Base-by-base conservation (phyloP, 2,329 filamentous ascomycete genomes). In the Fusarium bactridioides region DNA sequence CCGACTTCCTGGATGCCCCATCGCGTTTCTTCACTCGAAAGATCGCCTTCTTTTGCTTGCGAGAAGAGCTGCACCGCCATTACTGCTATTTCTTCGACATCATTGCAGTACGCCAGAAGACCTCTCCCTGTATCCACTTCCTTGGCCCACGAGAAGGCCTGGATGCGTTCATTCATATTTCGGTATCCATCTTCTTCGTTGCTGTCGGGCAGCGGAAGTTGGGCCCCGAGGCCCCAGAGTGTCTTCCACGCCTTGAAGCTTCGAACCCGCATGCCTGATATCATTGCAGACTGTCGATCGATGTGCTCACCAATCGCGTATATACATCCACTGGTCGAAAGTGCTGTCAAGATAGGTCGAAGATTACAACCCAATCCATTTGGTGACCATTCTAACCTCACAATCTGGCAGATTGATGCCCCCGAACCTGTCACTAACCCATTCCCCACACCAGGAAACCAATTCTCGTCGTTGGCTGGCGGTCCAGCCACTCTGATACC, bases 331-430 rank as follows among this genome's bases (percentile, higher is more conserved):
- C 82, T 83, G 13, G 86, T 86, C 2, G 85, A 85, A 69, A 90
- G 77, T 8, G 86, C 85, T 19, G 81, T 83, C 38, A 90, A 79
- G 10, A 89, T 83, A 2, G 88, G 84, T 3, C 88, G 83, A 12
- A 83, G 77, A 73, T 89, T 88, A 44, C 84, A 83, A 3, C 88
- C 88, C n/a, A 90, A 78, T 4, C 86, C 87, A n/a, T 79, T 80
- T 0, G 88, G 88, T n/a, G 88, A 90, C 88, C 88, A 90, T 53
- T 83, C 85, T 25, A 90, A 70, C 13, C 82, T 79, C 19, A 89
- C 83, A 21, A 87, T 83, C 72, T 90, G 88, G 69, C 87, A 89
- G 73, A 90, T 81, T 7, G 86, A 85, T 10, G 79, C 80, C 8
- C 87, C 87, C 5, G 83, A 82, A 21, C 83, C 83, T 1, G 86